Base-by-base conservation (phyloP, 208 protist species). In the Trypanosoma cruzi region DNA sequence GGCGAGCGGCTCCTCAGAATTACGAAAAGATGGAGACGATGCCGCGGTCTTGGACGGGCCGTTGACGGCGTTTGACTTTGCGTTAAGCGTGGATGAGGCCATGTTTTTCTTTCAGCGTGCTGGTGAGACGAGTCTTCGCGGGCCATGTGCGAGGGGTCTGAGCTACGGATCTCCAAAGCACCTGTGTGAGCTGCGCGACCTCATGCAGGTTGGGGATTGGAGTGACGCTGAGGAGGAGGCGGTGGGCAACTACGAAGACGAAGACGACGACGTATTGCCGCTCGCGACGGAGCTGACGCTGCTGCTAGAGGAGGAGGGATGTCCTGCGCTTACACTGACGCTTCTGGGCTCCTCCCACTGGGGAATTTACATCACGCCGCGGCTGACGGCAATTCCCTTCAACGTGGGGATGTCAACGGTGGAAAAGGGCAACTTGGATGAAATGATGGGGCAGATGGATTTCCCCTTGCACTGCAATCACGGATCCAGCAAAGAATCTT, bases 301-400 rank as follows among this genome's bases (percentile, higher is more conserved):
- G 64, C 75, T 95, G 24, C 58, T 85, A 64, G 81, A 86, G 64
- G 56, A 82, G 28, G 89, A 92, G 55, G 62, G 64, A 2, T 58
- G 37, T 2, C n/a, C 63, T 16, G 64, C 57, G n/a, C 65, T 95
- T 22, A 88, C 81, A 26, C 73, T 95, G 46, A 73, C 86, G 16
- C 55, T 89, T 0, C 71, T 95, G 7, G 66, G 90, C 20, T 75
- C 89, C 59, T 92, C 89, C 24, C 86, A 90, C 53, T 95, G 89
- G 89, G 86, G 85, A 1, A 67, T 55, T 6, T 50, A 75, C 0
- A 46, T 95, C 46, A 58, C 88, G 20, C 63, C 44, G 13, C 69
- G 70, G 10, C 64, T 77, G 13, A 61, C 50, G 22, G 64, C 37
- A 11, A 32, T 71, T 60, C 49, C 63, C 31, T 32, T 31, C 48